These are phyloP conservation scores for Musa beccarii DNA, from an alignment of 176 grass and related monocot species.

Conservation along the genomic window DNA sequence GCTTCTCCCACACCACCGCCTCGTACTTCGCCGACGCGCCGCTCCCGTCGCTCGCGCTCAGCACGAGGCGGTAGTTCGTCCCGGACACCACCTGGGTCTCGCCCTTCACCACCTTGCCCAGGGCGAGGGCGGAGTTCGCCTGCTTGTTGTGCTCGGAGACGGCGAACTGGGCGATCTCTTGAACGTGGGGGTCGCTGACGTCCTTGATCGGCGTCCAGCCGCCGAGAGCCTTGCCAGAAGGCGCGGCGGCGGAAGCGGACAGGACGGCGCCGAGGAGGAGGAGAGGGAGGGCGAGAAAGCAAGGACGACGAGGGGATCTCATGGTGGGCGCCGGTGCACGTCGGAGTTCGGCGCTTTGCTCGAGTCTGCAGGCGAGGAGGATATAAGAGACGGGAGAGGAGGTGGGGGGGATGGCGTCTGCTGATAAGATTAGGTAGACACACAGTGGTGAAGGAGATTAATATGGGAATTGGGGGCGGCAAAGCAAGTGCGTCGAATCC, in stretches of 20 bases:
- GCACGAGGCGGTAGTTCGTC: constrained; percentile 64
- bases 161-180: not conserved
- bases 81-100: constrained; percentile 31
- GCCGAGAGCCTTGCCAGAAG: constrained; percentile 23
- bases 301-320: constrained; percentile 52
- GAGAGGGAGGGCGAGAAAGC: constrained; percentile 61
- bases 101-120: not conserved
- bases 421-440: too few relatives aligned
- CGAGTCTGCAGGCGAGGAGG: constrained; percentile 56
- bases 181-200: not conserved
- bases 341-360: constrained; percentile 34
- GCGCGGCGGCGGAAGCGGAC: constrained; percentile 41
- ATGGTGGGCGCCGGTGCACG: constrained; percentile 34
- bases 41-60: constrained; percentile 48
- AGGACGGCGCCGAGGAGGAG: constrained; percentile 42
- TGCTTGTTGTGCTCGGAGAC: constrained; percentile 36
- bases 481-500: too few relatives aligned
- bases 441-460: not conserved
- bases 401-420: too few relatives aligned
- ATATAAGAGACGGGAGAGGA: too few relatives aligned
- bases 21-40: constrained; percentile 9
- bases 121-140: constrained; percentile 60
- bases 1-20: constrained; percentile 36
- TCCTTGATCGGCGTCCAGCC: not conserved
- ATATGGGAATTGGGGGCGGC: not conserved